Evolutionary conservation across 2,329 filamentous ascomycete genomes (phyloP), one percentile per base, ranked within the genome.

Genomic region (Coniochaeta pulveracea): DNA sequence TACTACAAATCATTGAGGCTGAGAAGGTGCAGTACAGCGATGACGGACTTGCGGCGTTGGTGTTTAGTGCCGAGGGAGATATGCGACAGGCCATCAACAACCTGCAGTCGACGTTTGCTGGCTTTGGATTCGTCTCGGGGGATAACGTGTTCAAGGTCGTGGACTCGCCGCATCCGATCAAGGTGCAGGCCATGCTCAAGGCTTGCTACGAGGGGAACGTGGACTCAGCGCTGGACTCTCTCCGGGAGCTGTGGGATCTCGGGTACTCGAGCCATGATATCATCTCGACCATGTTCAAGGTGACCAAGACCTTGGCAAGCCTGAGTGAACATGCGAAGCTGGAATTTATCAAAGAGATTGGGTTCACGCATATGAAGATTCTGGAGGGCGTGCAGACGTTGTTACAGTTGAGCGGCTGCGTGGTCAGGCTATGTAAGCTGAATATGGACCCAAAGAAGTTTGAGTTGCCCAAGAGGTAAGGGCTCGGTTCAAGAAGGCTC

Each of bases 81-180:
- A 98, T 98, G 91, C 77, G 91, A 40, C 91, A 98, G 61, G 91
- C 91, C 22, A 94, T 98, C 66, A 98, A 98, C 63, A 96, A 96
- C 57, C 61, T 98, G 45, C 91, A 98, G 56, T 93, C 84, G 44
- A 96, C 91, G 0, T 76, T 69, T 56, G 86, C 89, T 4, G 91
- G 91, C 2, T 98, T 96, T 50, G 89, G 88, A 1, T 93, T 98
- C 48, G 84, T 98, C n/a, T 93, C 80, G 36, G 88, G 88, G 11
- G 89, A 96, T 58, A 96, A 96, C 51, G 91, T 98, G 7, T 98
- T 98, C 68, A 85, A 83, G 48, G 91, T 98, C 7, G 91, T 98
- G 33, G 91, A 98, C 56, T 88, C 83, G 40, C 91, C 91, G 37
- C 91, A 98, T 60, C 91, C 91, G 3, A 88, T 96, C 62, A 96